A percentile compares a stretch with the other conserved stretches of the same genome.
Evolutionary conservation across 2,329 filamentous ascomycete species (phyloP).

Genomic region (Fusarium metavorans): DNA sequence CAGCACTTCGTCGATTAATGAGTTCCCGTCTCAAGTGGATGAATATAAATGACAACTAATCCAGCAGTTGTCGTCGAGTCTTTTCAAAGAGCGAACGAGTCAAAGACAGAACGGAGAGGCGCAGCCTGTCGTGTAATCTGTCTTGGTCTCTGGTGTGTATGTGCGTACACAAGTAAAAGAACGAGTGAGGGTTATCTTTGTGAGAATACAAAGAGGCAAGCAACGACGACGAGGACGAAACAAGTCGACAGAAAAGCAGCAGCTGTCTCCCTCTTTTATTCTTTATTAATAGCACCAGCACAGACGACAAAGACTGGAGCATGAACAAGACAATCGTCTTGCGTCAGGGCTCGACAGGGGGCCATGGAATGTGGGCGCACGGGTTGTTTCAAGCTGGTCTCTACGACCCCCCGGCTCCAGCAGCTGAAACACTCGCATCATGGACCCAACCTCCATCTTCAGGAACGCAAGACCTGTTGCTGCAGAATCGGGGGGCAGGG

Average conservation of each 20-base stretch:
- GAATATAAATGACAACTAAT: slow-evolving; percentile 34
- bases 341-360: slow-evolving; percentile 35
- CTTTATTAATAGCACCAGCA: not conserved
- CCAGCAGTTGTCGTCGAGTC: slow-evolving; percentile 36
- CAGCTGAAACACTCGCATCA: slow-evolving; percentile 39
- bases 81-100: slow-evolving; percentile 25
- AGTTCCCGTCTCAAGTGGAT: not conserved
- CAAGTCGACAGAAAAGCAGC: not conserved
- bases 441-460: slow-evolving; percentile 10
- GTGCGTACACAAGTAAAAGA: slow-evolving; percentile 18
- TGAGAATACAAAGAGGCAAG: slow-evolving; percentile 16
- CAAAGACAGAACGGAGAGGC: slow-evolving; percentile 31
- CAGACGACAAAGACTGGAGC: not conserved
- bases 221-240: slow-evolving; percentile 10
- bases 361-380: slow-evolving; percentile 36
- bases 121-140: slow-evolving; percentile 36
- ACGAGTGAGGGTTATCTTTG: slow-evolving; percentile 25
- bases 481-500: slow-evolving; percentile 21
- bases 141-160: slow-evolving; percentile 16
- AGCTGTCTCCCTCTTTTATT: slow-evolving; percentile 28
- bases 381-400: slow-evolving; percentile 39
- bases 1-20: not conserved
- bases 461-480: slow-evolving; percentile 7
- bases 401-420: slow-evolving; percentile 30
- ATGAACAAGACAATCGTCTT: slow-evolving; percentile 17